phyloP scores from a whole-genome alignment of 352 stramenopile species.

The Pythium folliculosum region DNA sequence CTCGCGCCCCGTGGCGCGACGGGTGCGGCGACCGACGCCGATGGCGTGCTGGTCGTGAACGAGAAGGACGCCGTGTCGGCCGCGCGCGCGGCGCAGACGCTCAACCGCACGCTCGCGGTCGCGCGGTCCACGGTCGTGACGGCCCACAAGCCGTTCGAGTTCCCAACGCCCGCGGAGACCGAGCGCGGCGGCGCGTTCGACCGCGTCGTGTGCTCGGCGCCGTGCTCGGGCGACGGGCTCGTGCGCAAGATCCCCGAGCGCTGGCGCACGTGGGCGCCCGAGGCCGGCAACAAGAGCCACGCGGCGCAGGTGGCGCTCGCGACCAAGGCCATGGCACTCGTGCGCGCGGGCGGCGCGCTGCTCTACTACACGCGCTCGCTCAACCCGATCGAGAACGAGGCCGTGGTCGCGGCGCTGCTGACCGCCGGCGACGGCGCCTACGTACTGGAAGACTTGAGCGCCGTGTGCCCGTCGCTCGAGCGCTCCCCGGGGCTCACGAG shows the following conservation, averaged over 20 bases:
- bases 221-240: slow-evolving; percentile 80
- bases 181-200: slow-evolving; percentile 47
- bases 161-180: slow-evolving; percentile 38
- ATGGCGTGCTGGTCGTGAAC: slow-evolving; percentile 67
- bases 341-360: slow-evolving; percentile 50
- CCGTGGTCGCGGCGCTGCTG: slow-evolving; percentile 77
- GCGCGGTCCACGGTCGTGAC: slow-evolving; percentile 60
- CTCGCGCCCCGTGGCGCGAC: no score
- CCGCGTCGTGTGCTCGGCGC: slow-evolving; percentile 71
- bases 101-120: slow-evolving; percentile 58
- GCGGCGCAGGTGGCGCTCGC: slow-evolving; percentile 83
- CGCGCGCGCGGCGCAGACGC: slow-evolving; percentile 45
- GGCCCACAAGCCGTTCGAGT: slow-evolving; percentile 72
- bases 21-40: no score
- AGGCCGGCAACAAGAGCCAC: slow-evolving; percentile 51
- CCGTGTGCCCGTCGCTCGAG: slow-evolving; percentile 38
- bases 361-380: slow-evolving; percentile 82
- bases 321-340: slow-evolving; percentile 49
- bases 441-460: slow-evolving; percentile 60
- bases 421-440: slow-evolving; percentile 49
- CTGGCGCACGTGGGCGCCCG: slow-evolving; percentile 76
- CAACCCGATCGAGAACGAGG: slow-evolving; percentile 85
- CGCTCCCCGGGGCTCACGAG: slow-evolving; percentile 41
- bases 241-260: slow-evolving; percentile 78
- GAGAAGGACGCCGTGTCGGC: slow-evolving; percentile 60